Evolutionary conservation across 352 stramenopile genomes (phyloP), one percentile per base, ranked within the genome.

Genomic region (Phytopythium litorale): DNA sequence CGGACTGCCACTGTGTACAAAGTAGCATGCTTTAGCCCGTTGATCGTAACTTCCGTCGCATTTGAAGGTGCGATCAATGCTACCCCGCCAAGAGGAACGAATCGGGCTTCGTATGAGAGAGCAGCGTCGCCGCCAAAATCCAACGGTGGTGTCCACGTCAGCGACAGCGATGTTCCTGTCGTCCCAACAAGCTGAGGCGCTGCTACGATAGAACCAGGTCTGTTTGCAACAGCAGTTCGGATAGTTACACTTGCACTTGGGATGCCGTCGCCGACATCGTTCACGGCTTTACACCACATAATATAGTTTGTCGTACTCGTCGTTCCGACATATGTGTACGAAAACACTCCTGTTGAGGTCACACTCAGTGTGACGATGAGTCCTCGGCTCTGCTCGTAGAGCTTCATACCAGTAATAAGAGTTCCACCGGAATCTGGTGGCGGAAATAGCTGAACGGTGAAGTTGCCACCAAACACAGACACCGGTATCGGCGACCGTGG

Each of bases 391-490:
- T 57, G 57, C 23, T 87, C 70, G 42, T 79, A 87, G 18, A 91
- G 28, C 6, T 71, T 78, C 56, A 88, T 69, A 0, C n/a, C 42
- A 11, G 58, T 79, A 16, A 85, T 64, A 4, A 53, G 0, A 0
- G 63, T 60, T 23, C 82, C 82, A 37, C 82, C 82, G 1, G 75
- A 79, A n/a, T 84, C 72, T 0, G 73, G 1, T 12, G 82, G 78
- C 16, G 62, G 28, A 0, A 61, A 43, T 0, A 88, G 23, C 56
- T 83, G 60, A 15, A 89, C 59, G 6, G 78, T 89, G n/a, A 88
- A 73, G 42, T 84, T 91, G 2, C 79, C 79, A 18, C 82, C 82
- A 64, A 75, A 88, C 30, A 87, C 62, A 8, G 56, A 67, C 18
- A 78, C 37, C 3, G 66, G 65, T 1, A 75, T 32, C 0, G 79